Evolutionary conservation across 164 flowering plant species (phyloP).

Genomic region (Macadamia integrifolia): DNA sequence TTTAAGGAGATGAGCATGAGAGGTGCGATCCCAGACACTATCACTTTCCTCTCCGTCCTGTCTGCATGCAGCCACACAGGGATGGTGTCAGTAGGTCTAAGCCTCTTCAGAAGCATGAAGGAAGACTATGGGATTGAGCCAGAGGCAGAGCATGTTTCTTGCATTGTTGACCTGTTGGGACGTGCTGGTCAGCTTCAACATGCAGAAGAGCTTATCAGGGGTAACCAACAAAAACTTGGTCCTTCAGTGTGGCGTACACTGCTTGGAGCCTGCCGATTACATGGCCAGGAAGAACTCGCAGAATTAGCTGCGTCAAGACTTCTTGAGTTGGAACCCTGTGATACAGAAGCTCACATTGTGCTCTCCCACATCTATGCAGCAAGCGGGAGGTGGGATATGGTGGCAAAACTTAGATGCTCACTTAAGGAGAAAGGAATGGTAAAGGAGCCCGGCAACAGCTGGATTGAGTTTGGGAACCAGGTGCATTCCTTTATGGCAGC

Average conservation of each 20-base stretch:
- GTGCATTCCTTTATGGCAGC: slow-evolving; percentile 12
- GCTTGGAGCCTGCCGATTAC: slow-evolving; percentile 25
- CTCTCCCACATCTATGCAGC: slow-evolving; percentile 19
- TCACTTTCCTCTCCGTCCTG: slow-evolving; percentile 19
- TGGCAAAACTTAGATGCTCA: slow-evolving; percentile 8
- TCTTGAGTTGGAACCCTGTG: slow-evolving; percentile 17
- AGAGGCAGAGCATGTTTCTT: slow-evolving; percentile 16
- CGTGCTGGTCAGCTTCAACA: slow-evolving; percentile 19
- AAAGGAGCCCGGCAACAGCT: slow-evolving; percentile 20
- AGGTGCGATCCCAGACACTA: slow-evolving; percentile 16
- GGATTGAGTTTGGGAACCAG: slow-evolving; percentile 14
- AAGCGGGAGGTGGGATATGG: slow-evolving; percentile 17
- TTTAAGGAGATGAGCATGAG: slow-evolving; percentile 16
- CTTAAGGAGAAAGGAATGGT: slow-evolving; percentile 12
- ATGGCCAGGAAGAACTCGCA: slow-evolving; percentile 13
- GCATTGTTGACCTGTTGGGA: slow-evolving; percentile 17
- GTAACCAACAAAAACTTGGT: slow-evolving; percentile 1
- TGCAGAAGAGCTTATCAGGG: slow-evolving; percentile 16
- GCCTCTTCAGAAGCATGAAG: slow-evolving; percentile 16
- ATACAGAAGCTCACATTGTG: slow-evolving; percentile 21
- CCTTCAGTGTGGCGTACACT: slow-evolving; percentile 23
- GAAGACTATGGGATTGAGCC: slow-evolving; percentile 15
- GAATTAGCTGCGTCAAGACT: slow-evolving; percentile 15
- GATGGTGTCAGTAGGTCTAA: slow-evolving; percentile 17
- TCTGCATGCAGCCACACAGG: slow-evolving; percentile 29